Conservation (phyloP, 73 alveolate genomes). For the Tetrahymena borealis region DNA sequence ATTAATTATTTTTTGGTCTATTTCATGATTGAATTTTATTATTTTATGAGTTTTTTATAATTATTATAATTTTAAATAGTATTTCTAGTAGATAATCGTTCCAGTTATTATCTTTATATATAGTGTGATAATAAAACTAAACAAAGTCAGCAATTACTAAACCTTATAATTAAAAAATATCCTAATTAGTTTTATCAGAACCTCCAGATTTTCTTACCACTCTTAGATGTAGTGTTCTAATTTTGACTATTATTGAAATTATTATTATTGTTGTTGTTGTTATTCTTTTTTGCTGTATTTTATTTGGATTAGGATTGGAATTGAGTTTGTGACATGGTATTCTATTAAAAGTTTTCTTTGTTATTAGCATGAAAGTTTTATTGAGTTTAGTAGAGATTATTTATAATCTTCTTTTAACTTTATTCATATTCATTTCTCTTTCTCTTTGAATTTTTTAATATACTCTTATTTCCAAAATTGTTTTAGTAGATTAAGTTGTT, state of each 20-base stretch:
- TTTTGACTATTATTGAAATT: too few species aligned
- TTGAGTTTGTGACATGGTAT: background rate
- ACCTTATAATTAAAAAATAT: too few species aligned
- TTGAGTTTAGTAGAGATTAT: background rate
- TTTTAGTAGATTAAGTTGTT: background rate
- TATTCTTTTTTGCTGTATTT: background rate
- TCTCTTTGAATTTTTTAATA: background rate
- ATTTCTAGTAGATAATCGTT: too few species aligned
- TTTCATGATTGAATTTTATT: too few species aligned
- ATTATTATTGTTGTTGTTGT: background rate
- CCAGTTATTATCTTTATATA: too few species aligned
- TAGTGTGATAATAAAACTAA: too few species aligned
- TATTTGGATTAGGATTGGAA: background rate
- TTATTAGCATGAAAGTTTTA: background rate
- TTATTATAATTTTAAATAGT: too few species aligned
- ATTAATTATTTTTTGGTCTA: too few species aligned
- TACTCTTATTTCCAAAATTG: background rate
- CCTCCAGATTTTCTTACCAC: background rate
- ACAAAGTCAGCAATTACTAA: too few species aligned
- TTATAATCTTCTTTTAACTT: background rate
- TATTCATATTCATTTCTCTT: background rate
- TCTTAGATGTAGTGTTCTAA: background rate
- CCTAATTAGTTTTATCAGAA: too few species aligned
- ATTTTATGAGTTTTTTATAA: too few species aligned
- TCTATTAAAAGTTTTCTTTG: background rate